These are phyloP conservation scores for Xylaria sp. DNA, from an alignment of 2,329 filamentous ascomycete genomes.

Conservation along the genomic window DNA sequence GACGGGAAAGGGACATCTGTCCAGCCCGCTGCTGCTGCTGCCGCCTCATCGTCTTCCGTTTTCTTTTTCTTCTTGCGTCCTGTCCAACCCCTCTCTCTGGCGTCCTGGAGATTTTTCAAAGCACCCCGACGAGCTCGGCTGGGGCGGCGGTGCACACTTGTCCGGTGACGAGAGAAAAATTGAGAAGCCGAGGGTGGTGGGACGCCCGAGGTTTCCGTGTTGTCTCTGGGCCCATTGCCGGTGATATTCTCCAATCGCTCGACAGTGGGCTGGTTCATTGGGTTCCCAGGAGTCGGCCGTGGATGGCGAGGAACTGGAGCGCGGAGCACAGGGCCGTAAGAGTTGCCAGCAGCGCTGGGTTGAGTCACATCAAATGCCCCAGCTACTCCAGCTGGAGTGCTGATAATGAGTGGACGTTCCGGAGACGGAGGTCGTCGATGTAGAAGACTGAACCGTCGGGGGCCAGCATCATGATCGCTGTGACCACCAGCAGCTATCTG, in stretches of 20 bases:
- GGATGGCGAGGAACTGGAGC: constrained; percentile 66
- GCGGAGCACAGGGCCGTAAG: constrained; percentile 59
- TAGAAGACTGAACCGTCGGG: constrained; percentile 42
- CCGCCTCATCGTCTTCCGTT: constrained; percentile 50
- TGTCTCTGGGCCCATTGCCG: constrained; percentile 47
- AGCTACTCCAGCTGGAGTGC: constrained; percentile 66
- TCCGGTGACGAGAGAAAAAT: constrained; percentile 55
- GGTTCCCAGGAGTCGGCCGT: constrained; percentile 52
- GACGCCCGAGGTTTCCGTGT: not conserved
- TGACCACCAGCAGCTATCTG: constrained; percentile 55
- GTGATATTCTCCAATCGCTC: constrained; percentile 68
- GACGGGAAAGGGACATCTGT: constrained; percentile 60
- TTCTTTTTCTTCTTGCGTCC: constrained; percentile 53
- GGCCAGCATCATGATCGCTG: constrained; percentile 41
- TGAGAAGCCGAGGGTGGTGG: constrained; percentile 44
- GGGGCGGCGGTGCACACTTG: constrained; percentile 59
- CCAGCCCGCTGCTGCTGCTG: constrained; percentile 63
- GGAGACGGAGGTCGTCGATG: constrained; percentile 49
- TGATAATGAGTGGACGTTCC: constrained; percentile 69
- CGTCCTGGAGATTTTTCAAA: constrained; percentile 71
- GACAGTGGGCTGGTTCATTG: constrained; percentile 58
- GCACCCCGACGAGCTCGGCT: constrained; percentile 70
- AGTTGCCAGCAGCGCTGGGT: constrained; percentile 47
- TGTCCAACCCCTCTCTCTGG: constrained; percentile 68
- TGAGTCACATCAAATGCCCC: constrained; percentile 63